Evolutionary conservation across 1,139 yeast genomes (phyloP), one percentile per base, ranked within the genome.

Genomic region (Blastobotrys apis): DNA sequence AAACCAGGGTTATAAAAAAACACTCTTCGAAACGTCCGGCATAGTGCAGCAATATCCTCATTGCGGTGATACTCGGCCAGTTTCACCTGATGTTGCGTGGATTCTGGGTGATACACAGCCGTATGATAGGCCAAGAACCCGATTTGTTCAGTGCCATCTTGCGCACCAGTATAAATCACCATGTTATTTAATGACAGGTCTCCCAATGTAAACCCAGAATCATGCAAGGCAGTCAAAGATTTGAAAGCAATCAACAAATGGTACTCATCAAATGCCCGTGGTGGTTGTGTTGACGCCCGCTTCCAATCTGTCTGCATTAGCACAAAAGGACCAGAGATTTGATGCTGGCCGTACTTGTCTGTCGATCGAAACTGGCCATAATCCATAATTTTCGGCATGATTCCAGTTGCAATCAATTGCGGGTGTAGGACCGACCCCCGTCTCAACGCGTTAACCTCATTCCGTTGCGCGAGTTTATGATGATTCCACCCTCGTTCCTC

Each of bases 291-390:
- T 20, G 33, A 12, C 33, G 19, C 17, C 25, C 10, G 9, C 5
- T 13, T 9, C 34, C 6, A 31, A 25, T 25, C 27, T 25, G 8
- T 12, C 15, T 9, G 6, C 8, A 16, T 17, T 12, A 20, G 15
- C 5, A 33, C 15, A 17, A 19, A 33, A 4, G 36, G 36, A 4
- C 36, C 36, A 12, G n/a, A 17, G n/a, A 12, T 17, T 33, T 9
- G n/a, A 33, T 33, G 36, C n/a, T n/a, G 8, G 25, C 25, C 36
- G 16, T 33, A 33, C 25, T 17, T 20, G 17, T 33, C 36, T 33
- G 25, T 5, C 15, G 25, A 33, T 4, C 20, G 12, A 13, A 33
- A 17, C n/a, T 9, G 5, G 3, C 36, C 36, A 12, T 33, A 33
- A 10, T 33, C 36, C 12, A 33, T 4, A 12, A 33, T 23, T 15